These are phyloP conservation scores for Fusarium domesticum DNA, from an alignment of 2,329 filamentous ascomycete species.

Conservation along the genomic window DNA sequence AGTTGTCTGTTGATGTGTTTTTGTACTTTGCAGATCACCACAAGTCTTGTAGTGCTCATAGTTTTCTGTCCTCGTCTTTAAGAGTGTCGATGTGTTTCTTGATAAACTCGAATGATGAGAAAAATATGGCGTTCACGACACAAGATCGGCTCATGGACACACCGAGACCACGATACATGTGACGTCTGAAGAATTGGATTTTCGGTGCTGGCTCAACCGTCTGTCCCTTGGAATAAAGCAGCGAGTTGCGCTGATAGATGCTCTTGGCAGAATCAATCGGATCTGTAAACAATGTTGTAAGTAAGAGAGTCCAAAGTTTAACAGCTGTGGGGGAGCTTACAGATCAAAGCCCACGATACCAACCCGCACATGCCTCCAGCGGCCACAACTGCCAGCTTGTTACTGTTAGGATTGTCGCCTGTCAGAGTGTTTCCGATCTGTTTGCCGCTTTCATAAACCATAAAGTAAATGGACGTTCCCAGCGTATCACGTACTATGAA, in stretches of 20 bases:
- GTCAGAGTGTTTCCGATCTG: constrained; percentile 74
- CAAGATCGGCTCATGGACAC: constrained; percentile 82
- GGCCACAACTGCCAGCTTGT: constrained; percentile 72
- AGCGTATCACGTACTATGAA: constrained; percentile 71
- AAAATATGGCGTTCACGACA: constrained; percentile 84
- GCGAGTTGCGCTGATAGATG: constrained; percentile 78
- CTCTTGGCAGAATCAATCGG: constrained; percentile 81
- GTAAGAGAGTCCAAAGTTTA: neutral
- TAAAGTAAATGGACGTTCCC: constrained; percentile 82
- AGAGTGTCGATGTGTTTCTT: constrained; percentile 64
- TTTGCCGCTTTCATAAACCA: constrained; percentile 84
- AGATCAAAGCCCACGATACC: constrained; percentile 75
- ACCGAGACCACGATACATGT: constrained; percentile 79
- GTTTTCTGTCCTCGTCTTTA: constrained; percentile 39
- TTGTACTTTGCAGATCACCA: neutral
- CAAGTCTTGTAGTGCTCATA: neutral
- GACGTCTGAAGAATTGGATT: constrained; percentile 72
- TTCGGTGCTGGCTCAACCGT: constrained; percentile 63
- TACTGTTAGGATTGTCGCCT: constrained; percentile 69
- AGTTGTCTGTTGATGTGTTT: constrained; percentile 10
- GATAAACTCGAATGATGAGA: constrained; percentile 80
- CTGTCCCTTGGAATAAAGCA: constrained; percentile 66
- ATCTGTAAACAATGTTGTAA: constrained; percentile 38
- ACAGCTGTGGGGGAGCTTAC: constrained; percentile 45
- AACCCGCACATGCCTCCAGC: constrained; percentile 80